A percentile compares a stretch with the other conserved stretches of the same genome.
Evolutionary conservation across 2,329 filamentous ascomycete species (phyloP).

Genomic region (Hypoxylon sp.): DNA sequence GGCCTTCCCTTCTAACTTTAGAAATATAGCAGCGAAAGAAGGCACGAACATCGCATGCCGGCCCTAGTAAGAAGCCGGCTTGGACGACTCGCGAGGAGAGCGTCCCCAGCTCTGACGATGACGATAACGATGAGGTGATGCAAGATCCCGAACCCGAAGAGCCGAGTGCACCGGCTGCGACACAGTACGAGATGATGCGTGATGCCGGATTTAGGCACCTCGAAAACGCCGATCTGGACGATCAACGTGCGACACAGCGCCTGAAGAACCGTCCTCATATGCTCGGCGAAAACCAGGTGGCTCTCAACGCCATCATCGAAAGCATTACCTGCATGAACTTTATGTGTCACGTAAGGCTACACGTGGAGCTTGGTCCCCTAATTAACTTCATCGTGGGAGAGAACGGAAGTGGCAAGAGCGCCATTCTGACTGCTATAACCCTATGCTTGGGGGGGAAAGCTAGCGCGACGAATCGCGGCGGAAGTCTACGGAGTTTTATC

Average conservation of each 20-base stretch:
- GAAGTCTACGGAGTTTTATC: constrained; percentile 89
- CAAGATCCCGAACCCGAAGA: constrained; percentile 48
- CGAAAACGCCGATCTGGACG: constrained; percentile 69
- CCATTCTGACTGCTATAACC: constrained; percentile 91
- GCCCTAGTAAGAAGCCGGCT: constrained; percentile 36
- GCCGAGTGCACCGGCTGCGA: constrained; percentile 61
- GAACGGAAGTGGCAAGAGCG: constrained; percentile 98
- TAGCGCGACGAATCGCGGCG: constrained; percentile 90
- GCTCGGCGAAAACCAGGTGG: constrained; percentile 78
- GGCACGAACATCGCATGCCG: constrained; percentile 54
- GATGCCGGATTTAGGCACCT: constrained; percentile 73
- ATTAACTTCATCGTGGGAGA: constrained; percentile 99
- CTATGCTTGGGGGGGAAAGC: constrained; percentile 96
- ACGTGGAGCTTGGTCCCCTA: constrained; percentile 88
- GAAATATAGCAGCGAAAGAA: constrained; percentile 57
- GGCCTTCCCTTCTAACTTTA: constrained; percentile 21
- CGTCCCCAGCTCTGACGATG: constrained; percentile 51
- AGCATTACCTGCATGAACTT: constrained; percentile 91
- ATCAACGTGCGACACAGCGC: constrained; percentile 75
- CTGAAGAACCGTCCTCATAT: constrained; percentile 66
- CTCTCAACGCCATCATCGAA: constrained; percentile 89
- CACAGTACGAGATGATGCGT: constrained; percentile 74
- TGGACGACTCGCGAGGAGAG: constrained; percentile 45
- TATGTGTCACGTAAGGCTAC: constrained; percentile 91
- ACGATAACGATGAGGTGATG: constrained; percentile 55